Base-by-base conservation (phyloP, 345 rosid species). In the Salix suchowensis region DNA sequence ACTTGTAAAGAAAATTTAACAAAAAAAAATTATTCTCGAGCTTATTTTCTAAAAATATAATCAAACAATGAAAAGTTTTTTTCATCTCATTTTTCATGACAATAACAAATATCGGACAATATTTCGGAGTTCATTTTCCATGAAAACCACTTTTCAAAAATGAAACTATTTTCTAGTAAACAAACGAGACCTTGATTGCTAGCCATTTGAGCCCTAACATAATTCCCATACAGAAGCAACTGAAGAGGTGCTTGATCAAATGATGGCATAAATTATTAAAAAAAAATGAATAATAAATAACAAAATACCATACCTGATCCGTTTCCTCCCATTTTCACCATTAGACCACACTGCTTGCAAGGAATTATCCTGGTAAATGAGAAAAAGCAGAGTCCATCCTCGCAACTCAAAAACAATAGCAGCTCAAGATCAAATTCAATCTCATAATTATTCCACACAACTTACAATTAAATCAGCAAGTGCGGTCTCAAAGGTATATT, bases 321-420 rank as follows among this genome's bases (percentile, higher is more conserved):
- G 70, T 81, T 83, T 89, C 79, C 84, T 80, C 16, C 81, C 80
- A 61, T 69, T 73, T 58, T 50, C 19, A 50, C 74, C 76, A 58
- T 67, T 81, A 46, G 78, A 64, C 93, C 93, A 90, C 10, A 92
- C 89, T 55, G 95, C 97, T 88, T 92, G 97, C 83, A 92, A 84
- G 48, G 93, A 92, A 81, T 90, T 90, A 80, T 90, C 97, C 95
- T 90, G 87, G 50, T 26, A 76, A 82, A 81, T 19, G 48, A 9
- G 37, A 34, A 34, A 76, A 28, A 81, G 7, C 37, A 76, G 55
- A 42, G 28, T 11, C 14, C 68, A 48, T 75, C 74, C 30, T 46
- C 73, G n/a, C 5, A 28, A 15, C 34, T n/a, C 18, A 75, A 16
- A 32, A 18, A 80, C 55, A 64, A 64, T 8, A 8, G 28, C 44